Base-by-base conservation (phyloP, 1,139 yeast species). In the Taphrina communis region DNA sequence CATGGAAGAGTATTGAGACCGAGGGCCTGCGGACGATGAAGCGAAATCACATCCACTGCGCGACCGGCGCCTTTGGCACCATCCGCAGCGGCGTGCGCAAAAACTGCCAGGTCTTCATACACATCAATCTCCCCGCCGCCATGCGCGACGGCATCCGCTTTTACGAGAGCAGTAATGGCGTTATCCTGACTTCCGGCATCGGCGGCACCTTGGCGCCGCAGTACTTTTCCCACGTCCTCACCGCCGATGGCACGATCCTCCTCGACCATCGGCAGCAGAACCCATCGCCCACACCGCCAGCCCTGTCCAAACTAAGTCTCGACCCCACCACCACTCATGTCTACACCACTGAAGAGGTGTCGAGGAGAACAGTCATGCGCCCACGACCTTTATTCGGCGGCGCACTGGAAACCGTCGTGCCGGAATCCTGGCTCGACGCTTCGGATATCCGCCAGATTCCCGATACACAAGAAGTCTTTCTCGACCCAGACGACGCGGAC, bases 31-130 rank as follows among this genome's bases (percentile, higher is more conserved):
- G 83, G 36, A 80, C 78, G 68, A 90, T 92, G 97, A 79, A 77
- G 42, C 80, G 99, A 73, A 88, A 88, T 73, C 99, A 94, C 77
- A 86, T 94, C 31, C 99, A 94, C 78, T 82, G 94, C 75, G 87
- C 93, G 0, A 73, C 81, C 1, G 86, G 86, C 5, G 72, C 75
- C 76, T 79, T 79, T 2, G 71, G 70, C 5, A 77, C 75, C 35
- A 85, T 86, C 2, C 80, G 88, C 7, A 86, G 94, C 70, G 98
- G 98, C 0, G 84, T 91, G 80, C 81, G 97, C 66, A 75, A 77
- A n/a, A 80, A 80, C 68, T 82, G 90, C 70, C 81, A 84, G 56
- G 85, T 88, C 0, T 78, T 86, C 69, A 87, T 94, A 9, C 89
- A 84, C 74, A 76, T 94, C 7, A 86, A 91, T 74, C 79, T 83